Evolutionary conservation across 202 grass and related monocot genomes (phyloP), one percentile per base, ranked within the genome.

Genomic region (Eragrostis tef): DNA sequence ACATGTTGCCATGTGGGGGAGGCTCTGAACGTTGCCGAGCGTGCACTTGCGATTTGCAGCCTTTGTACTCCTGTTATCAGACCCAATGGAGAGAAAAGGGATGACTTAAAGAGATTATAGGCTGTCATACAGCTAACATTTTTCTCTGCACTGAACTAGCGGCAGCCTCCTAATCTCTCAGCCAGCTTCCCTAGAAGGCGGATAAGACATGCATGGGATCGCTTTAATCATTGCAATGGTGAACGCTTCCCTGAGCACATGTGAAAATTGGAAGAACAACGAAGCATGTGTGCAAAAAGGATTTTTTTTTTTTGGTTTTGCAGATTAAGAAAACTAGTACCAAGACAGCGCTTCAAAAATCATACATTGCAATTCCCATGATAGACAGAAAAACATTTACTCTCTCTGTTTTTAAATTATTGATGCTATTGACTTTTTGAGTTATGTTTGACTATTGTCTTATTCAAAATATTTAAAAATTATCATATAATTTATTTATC

Each of bases 151-250:
- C n/a, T 74, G 27, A 17, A 16, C 8, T 2, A 12, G 19, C 44
- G 24, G 26, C 29, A 17, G 5, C 0, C 22, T 25, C 43, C 19
- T 6, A 11, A 9, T 11, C 4, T 12, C 52, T 19, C 25, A 41
- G 14, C 44, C 5, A 24, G 41, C 50, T 44, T 4, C 27, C 34
- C 29, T n/a, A 24, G 26, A 70, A 3, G 26, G 44, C 27, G 45
- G 41, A 27, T 54, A 63, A 71, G 44, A 85, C 20, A 19, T 56
- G 74, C 73, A 47, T 78, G 65, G 47, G 74, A 57, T 61, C 14
- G 70, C 64, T 84, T 78, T 46, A 85, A 78, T 85, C 65, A 78
- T 85, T 46, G 44, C 29, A 0, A 0, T 20, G 26, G 5, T 64
- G 54, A 27, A 73, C 54, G 36, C 13, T 41, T 13, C 34, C 5